A percentile compares a stretch with the other conserved stretches of the same genome.
phyloP scores from a whole-genome alignment of 2,329 filamentous ascomycete species.

The Fusarium sp. region DNA sequence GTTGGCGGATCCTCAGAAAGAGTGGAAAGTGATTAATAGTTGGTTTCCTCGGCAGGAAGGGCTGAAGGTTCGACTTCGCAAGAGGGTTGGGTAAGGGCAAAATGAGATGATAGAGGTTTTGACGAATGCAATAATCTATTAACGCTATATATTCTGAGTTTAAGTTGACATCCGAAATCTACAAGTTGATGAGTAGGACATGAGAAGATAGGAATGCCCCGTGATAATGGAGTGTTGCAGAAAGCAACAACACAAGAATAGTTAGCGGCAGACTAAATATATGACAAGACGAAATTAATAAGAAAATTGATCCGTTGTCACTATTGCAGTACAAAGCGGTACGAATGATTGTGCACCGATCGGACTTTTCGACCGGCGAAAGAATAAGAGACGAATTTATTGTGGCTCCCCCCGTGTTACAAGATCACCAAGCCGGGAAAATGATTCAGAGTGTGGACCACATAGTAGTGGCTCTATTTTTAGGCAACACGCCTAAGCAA shows the following conservation, averaged over 20 bases:
- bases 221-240: not conserved
- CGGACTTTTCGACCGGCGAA: not conserved
- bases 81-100: not conserved
- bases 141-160: too few relatives aligned
- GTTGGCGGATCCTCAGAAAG: constrained; percentile 32
- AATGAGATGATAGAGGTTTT: not conserved
- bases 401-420: not conserved
- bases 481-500: not conserved
- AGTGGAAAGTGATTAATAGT: constrained; percentile 42
- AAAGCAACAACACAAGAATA: not conserved
- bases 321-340: not conserved
- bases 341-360: not conserved
- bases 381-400: not conserved
- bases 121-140: too few relatives aligned
- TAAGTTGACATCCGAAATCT: not conserved
- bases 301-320: not conserved
- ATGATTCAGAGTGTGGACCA: too few relatives aligned
- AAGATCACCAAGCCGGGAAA: too few relatives aligned
- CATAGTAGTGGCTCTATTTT: not conserved
- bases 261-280: not conserved
- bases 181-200: not conserved
- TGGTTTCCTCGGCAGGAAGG: constrained; percentile 33
- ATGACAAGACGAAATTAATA: too few relatives aligned
- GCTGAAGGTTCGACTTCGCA: constrained; percentile 2
- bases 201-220: not conserved